A percentile compares a stretch with the other conserved stretches of the same genome.
These are phyloP conservation scores for Verticillium tricorpus DNA, from an alignment of 2,329 filamentous ascomycete genomes.

Conservation along the genomic window DNA sequence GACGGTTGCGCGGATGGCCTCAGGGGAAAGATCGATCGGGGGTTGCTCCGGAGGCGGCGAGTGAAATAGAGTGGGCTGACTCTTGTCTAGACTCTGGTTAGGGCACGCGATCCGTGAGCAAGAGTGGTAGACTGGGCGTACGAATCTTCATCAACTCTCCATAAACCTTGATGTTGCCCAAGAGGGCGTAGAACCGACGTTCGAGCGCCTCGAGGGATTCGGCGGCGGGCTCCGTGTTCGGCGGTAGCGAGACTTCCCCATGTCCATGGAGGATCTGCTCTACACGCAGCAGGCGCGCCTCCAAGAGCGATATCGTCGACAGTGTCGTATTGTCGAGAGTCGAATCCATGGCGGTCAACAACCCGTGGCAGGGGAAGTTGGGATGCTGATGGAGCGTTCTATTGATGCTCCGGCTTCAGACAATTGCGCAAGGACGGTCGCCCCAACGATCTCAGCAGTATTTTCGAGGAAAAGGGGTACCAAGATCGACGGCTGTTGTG, in stretches of 20 bases:
- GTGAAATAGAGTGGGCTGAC: conserved; percentile 52
- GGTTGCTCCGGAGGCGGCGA: conserved; percentile 37
- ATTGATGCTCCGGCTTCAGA: too few species aligned
- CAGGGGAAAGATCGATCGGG: conserved; percentile 45
- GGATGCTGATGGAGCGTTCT: neutral
- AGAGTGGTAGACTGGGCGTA: conserved; percentile 27
- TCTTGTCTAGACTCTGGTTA: conserved; percentile 36
- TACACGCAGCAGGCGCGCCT: conserved; percentile 53
- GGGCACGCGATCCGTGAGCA: neutral
- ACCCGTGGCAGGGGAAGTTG: neutral
- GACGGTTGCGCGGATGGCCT: conserved; percentile 50
- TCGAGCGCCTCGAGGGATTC: conserved; percentile 46
- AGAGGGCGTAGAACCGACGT: conserved; percentile 44
- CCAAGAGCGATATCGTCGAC: conserved; percentile 51
- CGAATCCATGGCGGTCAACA: conserved; percentile 21
- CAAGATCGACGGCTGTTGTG: too few species aligned
- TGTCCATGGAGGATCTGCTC: conserved; percentile 54
- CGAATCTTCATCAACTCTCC: conserved; percentile 57
- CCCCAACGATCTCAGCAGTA: too few species aligned
- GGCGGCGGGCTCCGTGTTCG: conserved; percentile 19
- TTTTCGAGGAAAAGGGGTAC: too few species aligned
- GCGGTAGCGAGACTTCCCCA: neutral
- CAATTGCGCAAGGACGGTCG: too few species aligned
- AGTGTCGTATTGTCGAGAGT: conserved; percentile 48
- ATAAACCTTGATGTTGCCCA: conserved; percentile 51